Evolutionary conservation across 1,284 basidiomycete genomes (phyloP), one percentile per base, ranked within the genome.

Genomic region (Heterobasidion irregulare): DNA sequence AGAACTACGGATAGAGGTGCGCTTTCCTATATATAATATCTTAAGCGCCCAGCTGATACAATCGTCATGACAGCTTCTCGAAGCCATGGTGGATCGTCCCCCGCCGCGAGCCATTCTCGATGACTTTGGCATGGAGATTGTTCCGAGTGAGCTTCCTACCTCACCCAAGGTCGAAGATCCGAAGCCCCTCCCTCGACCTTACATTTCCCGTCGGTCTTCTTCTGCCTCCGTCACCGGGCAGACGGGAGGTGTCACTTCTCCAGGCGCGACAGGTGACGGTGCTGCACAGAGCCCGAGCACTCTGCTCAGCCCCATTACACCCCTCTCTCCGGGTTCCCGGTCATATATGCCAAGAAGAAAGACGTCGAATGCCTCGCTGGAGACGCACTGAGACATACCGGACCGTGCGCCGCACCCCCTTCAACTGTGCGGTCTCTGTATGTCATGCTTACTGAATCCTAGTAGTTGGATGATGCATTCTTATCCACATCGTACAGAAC

Each of bases 1-100:
- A 63, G 86, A 91, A 49, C 71, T 95, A 53, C 79, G 87, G 58
- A 84, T 86, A 63, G 90, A 94, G 80, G 90, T 92, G 60, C 57
- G 82, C 69, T 19, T 19, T 55, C 13, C n/a, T 52, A 13, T 32
- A 15, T 16, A 12, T 47, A 34, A 15, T 10, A 5, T 26, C 6
- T 15, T 5, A 18, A 34, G 32, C 52, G 19, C 34, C 10, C 19
- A 34, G 26, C 32, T 43, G 44, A 32, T 26, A 26, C 26, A 26
- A 26, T 26, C 26, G 26, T 26, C 4, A 26, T 26, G 26, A 26
- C 53, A 80, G 79, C 70, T 80, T 10, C 69, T 84, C 13, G 83
- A 84, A 64, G 81, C 80, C 2, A 78, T 81, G 73, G 80, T 83
- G 5, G 79, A 82, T 64, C 75, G 80, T 12, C 80, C 80, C 5